phyloP scores from a whole-genome alignment of 1,284 basidiomycete genomes.

The Peniophora sp. region DNA sequence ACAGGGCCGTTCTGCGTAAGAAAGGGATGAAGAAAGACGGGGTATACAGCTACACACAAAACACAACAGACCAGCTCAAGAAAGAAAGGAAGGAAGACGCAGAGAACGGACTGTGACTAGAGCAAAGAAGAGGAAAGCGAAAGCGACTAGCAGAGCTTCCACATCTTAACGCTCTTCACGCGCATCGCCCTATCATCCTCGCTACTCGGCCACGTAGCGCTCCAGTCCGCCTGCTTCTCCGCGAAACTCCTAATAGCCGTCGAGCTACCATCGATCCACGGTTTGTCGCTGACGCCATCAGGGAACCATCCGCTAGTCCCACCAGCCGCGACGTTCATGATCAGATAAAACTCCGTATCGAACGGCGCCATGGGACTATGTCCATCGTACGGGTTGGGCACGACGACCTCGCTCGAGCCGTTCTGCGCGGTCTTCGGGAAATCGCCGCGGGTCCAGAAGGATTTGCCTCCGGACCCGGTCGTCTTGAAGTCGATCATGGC shows the following conservation, averaged over 20 bases:
- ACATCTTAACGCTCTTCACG: constrained; percentile 55
- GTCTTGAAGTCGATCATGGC: constrained; percentile 41
- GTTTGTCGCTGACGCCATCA: constrained; percentile 64
- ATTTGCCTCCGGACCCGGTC: constrained; percentile 29
- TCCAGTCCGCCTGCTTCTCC: constrained; percentile 55
- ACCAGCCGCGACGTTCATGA: constrained; percentile 75
- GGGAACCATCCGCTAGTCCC: constrained; percentile 89
- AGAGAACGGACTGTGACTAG: too few relatives aligned
- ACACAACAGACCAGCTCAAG: too few relatives aligned
- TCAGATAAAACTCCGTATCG: constrained; percentile 79
- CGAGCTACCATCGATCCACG: constrained; percentile 67
- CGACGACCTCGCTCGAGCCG: constrained; percentile 36
- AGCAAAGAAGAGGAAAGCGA: too few relatives aligned
- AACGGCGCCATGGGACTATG: constrained; percentile 62
- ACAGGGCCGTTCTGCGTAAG: too few relatives aligned
- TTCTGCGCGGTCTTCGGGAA: constrained; percentile 34
- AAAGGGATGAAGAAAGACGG: too few relatives aligned
- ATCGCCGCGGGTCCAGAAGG: constrained; percentile 28
- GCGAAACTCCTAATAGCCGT: constrained; percentile 69
- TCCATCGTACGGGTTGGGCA: constrained; percentile 34
- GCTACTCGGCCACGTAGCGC: constrained; percentile 60
- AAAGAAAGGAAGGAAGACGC: too few relatives aligned
- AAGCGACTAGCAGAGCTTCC: constrained; percentile 27
- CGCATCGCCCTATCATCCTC: constrained; percentile 61
- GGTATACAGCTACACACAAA: too few relatives aligned